phyloP scores from a whole-genome alignment of 2,329 filamentous ascomycete genomes.

The Trichoderma harzianum region DNA sequence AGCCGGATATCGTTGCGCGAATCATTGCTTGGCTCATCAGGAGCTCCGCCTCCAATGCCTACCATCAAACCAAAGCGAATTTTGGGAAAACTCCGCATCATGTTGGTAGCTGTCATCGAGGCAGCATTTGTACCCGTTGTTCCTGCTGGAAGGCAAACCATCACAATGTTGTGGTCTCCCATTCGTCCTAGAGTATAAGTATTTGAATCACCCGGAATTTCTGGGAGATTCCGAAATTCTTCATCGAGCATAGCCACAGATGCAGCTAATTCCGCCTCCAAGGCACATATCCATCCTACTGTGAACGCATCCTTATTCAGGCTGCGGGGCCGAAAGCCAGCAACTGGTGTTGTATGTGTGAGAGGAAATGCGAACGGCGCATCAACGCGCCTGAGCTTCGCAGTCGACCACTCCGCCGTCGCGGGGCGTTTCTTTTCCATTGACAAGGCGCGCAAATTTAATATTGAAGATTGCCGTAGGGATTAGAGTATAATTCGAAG shows the following conservation, averaged over 20 bases:
- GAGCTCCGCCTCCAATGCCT: not conserved
- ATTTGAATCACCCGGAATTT: not conserved
- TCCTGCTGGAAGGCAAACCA: constrained; percentile 20
- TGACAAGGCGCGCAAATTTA: no score
- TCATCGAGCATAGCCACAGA: constrained; percentile 20
- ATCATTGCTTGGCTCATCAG: not conserved
- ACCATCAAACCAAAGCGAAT: not conserved
- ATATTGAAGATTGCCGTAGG: no score
- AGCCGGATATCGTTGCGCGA: not conserved
- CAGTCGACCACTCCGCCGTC: not conserved
- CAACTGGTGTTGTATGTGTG: not conserved
- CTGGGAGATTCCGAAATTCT: not conserved
- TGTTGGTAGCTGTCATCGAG: not conserved
- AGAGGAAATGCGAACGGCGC: not conserved
- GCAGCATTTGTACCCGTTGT: not conserved
- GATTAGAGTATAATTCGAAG: not conserved
- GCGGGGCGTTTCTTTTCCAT: not conserved
- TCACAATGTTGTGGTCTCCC: constrained; percentile 17
- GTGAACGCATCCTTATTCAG: not conserved
- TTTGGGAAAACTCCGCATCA: not conserved
- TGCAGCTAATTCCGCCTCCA: constrained; percentile 13
- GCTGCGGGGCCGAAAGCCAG: not conserved
- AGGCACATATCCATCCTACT: constrained; percentile 19
- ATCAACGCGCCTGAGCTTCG: not conserved
- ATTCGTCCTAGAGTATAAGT: constrained; percentile 19